Evolutionary conservation across 176 grass and related monocot genomes (phyloP).

Genomic region (Echinochloa phyllopogon): DNA sequence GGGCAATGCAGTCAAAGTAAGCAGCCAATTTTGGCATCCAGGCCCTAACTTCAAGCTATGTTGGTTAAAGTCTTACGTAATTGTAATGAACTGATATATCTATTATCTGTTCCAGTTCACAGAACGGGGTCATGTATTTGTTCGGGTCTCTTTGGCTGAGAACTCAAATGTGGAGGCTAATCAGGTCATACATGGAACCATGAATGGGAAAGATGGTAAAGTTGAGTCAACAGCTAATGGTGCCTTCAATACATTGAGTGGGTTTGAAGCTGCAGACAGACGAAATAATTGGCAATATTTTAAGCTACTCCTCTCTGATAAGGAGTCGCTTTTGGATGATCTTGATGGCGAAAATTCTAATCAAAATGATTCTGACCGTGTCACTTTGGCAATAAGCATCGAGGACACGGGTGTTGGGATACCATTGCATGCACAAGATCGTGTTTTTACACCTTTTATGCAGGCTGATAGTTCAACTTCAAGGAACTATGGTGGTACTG

Average conservation of each 20-base stretch:
- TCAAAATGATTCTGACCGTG: constrained; percentile 40
- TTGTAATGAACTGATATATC: constrained; percentile 36
- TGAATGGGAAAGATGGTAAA: constrained; percentile 57
- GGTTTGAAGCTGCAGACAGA: constrained; percentile 80
- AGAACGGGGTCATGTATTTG: constrained; percentile 90
- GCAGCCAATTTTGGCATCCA: constrained; percentile 41
- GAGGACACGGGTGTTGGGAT: constrained; percentile 97
- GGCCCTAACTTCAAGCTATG: neutral
- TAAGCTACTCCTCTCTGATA: constrained; percentile 73
- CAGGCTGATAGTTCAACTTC: constrained; percentile 97
- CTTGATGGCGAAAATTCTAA: constrained; percentile 38
- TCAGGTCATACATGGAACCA: constrained; percentile 42
- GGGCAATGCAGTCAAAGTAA: constrained; percentile 95
- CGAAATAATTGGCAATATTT: constrained; percentile 85
- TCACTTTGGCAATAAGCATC: constrained; percentile 73
- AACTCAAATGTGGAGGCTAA: constrained; percentile 46
- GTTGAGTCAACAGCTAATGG: constrained; percentile 45
- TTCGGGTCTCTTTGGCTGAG: constrained; percentile 74
- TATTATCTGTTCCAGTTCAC: constrained; percentile 73
- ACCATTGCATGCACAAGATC: constrained; percentile 80
- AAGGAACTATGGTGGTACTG: constrained; percentile 93
- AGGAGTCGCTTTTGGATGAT: constrained; percentile 32
- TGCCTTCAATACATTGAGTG: constrained; percentile 83
- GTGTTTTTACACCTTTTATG: constrained; percentile 96
- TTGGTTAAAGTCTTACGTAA: neutral